phyloP scores from a whole-genome alignment of 176 grass and related monocot genomes.

The Oryza meridionalis region DNA sequence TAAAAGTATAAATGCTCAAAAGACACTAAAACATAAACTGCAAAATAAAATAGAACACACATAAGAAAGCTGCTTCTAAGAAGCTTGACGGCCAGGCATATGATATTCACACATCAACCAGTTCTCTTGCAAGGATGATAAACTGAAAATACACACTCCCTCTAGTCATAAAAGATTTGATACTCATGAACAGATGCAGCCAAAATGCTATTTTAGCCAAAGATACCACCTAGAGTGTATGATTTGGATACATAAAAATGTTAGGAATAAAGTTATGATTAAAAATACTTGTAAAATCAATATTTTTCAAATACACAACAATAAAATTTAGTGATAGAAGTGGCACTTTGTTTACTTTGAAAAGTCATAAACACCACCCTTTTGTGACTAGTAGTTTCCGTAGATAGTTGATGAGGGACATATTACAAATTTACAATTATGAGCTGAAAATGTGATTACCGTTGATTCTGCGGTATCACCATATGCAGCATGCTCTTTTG shows the following conservation, averaged over 20 bases:
- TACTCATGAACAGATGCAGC: no score
- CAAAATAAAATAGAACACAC: constrained; percentile 1
- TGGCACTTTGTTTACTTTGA: background rate
- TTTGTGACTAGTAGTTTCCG: background rate
- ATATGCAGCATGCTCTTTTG: constrained; percentile 87
- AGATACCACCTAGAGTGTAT: no score
- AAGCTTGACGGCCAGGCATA: background rate
- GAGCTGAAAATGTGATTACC: constrained; percentile 47
- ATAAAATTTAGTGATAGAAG: background rate
- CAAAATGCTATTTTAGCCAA: no score
- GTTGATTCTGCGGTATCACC: constrained; percentile 85
- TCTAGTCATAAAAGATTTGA: no score
- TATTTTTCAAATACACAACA: no score
- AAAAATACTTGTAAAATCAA: background rate
- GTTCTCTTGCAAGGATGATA: constrained; percentile 27
- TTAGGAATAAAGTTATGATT: background rate
- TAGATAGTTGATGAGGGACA: constrained; percentile 31
- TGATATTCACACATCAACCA: background rate
- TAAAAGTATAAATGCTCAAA: constrained; percentile 14
- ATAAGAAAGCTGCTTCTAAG: constrained; percentile 13
- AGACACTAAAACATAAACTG: background rate
- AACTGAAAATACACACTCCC: constrained; percentile 2
- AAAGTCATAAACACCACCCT: background rate
- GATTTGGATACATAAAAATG: background rate
- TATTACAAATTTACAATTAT: constrained; percentile 16